phyloP scores from a whole-genome alignment of 768 basidiomycete species.

The Collybia sp. region DNA sequence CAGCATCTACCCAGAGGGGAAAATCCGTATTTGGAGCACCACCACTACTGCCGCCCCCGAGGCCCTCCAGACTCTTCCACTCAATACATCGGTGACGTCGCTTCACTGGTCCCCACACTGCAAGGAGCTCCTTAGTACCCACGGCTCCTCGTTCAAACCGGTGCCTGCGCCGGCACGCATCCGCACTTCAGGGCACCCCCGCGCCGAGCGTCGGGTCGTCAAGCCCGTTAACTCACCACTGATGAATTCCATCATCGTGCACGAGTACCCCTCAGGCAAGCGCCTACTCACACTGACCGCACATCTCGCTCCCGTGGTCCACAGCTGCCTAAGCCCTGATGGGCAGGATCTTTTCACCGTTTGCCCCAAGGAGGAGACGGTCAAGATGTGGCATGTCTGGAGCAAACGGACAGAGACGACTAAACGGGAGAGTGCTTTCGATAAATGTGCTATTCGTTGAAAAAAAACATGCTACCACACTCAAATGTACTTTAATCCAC shows the following conservation, averaged over 20 bases:
- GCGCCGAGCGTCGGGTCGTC: conserved; percentile 39
- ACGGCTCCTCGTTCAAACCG: conserved; percentile 62
- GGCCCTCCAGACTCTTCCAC: conserved; percentile 59
- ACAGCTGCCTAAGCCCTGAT: conserved; percentile 60
- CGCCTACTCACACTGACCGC: conserved; percentile 51
- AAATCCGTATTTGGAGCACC: conserved; percentile 66
- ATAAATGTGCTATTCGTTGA: conserved; percentile 42
- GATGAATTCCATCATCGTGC: conserved; percentile 65
- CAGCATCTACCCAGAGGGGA: conserved; percentile 72
- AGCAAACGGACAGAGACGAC: conserved; percentile 23
- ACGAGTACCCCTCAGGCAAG: conserved; percentile 63
- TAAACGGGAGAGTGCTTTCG: conserved; percentile 39
- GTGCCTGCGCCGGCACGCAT: conserved; percentile 29
- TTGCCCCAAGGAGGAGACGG: conserved; percentile 59
- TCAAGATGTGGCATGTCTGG: conserved; percentile 77
- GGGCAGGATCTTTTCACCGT: conserved; percentile 63
- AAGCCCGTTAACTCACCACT: conserved; percentile 52
- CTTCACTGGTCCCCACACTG: conserved; percentile 82
- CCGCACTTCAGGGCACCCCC: conserved; percentile 20
- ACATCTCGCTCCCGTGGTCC: conserved; percentile 49
- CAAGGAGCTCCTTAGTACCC: conserved; percentile 87
- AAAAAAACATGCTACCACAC: too few species aligned
- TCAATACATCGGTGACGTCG: conserved; percentile 66
- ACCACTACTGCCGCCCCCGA: conserved; percentile 26
- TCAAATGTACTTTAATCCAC: too few species aligned